phyloP scores from a whole-genome alignment of 2,329 filamentous ascomycete species.

The Salinomyces thailandicus region DNA sequence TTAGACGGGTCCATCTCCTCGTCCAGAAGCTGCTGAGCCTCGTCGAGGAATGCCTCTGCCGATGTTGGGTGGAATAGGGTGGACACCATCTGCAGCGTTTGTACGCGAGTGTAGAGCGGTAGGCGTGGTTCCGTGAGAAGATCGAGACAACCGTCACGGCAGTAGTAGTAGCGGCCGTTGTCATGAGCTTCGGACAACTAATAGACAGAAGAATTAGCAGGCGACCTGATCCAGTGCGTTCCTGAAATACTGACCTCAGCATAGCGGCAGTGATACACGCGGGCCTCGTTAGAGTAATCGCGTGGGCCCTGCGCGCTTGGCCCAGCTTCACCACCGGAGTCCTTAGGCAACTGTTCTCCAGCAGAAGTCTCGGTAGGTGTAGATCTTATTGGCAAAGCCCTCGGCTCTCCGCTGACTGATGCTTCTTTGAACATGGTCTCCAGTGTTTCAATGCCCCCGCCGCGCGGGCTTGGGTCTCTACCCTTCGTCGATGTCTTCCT shows the following conservation, averaged over 20 bases:
- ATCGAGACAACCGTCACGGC: slow-evolving; percentile 1
- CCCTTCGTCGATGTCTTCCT: background rate
- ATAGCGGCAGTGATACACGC: slow-evolving; percentile 1
- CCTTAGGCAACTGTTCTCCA: background rate
- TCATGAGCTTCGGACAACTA: slow-evolving; percentile 1
- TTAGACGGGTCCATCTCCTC: background rate
- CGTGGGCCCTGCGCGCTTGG: background rate
- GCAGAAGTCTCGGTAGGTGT: background rate
- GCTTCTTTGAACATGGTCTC: background rate
- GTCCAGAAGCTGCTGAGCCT: background rate
- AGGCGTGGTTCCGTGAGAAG: background rate
- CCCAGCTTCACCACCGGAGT: background rate
- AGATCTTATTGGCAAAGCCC: too few species aligned
- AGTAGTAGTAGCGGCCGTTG: slow-evolving; percentile 1
- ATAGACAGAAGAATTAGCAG: background rate
- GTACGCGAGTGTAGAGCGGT: slow-evolving; percentile 1
- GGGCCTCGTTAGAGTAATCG: slow-evolving; percentile 3
- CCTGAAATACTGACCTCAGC: background rate
- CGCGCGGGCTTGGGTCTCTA: background rate
- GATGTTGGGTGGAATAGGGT: background rate
- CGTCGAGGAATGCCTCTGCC: background rate
- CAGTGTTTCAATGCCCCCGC: background rate
- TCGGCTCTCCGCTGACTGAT: too few species aligned
- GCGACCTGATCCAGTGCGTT: background rate
- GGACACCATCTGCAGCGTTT: slow-evolving; percentile 1